Conservation (phyloP, 2,329 filamentous ascomycete genomes). For the Amauroascus niger region DNA sequence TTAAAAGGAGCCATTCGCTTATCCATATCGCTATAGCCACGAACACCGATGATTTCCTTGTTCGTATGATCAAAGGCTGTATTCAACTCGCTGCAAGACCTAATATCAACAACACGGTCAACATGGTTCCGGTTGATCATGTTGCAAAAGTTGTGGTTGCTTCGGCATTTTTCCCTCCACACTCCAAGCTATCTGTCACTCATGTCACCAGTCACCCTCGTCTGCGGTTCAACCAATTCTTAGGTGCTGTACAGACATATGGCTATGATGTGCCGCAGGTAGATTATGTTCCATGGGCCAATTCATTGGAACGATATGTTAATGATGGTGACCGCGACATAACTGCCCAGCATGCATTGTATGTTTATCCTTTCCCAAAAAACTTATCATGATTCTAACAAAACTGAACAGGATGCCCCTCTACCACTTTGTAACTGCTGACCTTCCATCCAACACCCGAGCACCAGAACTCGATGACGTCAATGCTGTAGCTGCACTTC, state of each 20-base stretch:
- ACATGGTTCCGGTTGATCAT: conserved; percentile 77
- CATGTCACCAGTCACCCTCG: conserved; percentile 75
- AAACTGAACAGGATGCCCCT: conserved; percentile 47
- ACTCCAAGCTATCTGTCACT: conserved; percentile 50
- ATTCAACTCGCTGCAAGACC: conserved; percentile 67
- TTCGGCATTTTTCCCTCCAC: conserved; percentile 54
- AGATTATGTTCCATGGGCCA: conserved; percentile 59
- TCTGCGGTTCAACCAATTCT: conserved; percentile 66
- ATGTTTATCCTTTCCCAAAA: conserved; percentile 22
- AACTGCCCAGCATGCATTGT: conserved; percentile 48
- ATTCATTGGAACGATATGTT: conserved; percentile 58
- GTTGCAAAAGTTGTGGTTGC: conserved; percentile 74
- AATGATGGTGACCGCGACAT: conserved; percentile 54
- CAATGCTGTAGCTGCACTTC: conserved; percentile 57
- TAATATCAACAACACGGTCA: conserved; percentile 75
- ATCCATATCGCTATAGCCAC: conserved; percentile 36
- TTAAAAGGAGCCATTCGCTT: background rate
- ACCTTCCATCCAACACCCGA: conserved; percentile 59
- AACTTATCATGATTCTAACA: conserved; percentile 5
- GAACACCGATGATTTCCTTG: conserved; percentile 82
- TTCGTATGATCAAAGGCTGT: conserved; percentile 79
- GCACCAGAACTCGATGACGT: conserved; percentile 65
- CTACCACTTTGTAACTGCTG: conserved; percentile 61
- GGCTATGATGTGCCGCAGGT: conserved; percentile 62
- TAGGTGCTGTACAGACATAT: conserved; percentile 60